Conservation (phyloP, 202 grass and related monocot genomes). For the Carex sylvatica region DNA sequence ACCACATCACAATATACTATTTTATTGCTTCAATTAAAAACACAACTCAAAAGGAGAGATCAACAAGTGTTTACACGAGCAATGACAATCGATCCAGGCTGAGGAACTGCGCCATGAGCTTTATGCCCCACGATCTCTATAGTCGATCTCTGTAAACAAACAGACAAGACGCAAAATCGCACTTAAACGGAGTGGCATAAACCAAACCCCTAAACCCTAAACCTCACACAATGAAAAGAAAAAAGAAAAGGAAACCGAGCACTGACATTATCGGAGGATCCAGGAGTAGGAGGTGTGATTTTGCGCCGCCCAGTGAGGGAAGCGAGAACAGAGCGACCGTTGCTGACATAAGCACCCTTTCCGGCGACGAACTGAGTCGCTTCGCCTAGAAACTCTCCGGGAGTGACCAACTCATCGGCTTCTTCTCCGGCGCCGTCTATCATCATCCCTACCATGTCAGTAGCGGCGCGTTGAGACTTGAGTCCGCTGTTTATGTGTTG, state of each 20-base stretch:
- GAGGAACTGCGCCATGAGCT: constrained; percentile 80
- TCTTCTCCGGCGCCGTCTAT: constrained; percentile 31
- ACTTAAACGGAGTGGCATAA: neutral
- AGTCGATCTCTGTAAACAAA: constrained; percentile 55
- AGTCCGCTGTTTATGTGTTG: too few species aligned
- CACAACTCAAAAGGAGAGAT: neutral
- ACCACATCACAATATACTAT: neutral
- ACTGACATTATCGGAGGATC: constrained; percentile 51
- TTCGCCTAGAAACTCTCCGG: constrained; percentile 66
- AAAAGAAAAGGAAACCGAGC: neutral
- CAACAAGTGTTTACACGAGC: constrained; percentile 56
- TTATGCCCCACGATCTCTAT: constrained; percentile 86
- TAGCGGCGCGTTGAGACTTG: neutral
- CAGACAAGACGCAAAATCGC: neutral
- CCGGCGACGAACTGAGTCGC: constrained; percentile 41
- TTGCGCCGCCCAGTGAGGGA: constrained; percentile 69
- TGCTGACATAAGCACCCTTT: constrained; percentile 59
- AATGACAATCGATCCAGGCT: constrained; percentile 72
- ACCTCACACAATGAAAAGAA: neutral
- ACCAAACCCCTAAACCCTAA: neutral
- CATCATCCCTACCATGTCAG: constrained; percentile 50
- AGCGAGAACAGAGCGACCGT: constrained; percentile 61
- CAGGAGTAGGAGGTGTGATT: constrained; percentile 45
- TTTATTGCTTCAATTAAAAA: neutral
- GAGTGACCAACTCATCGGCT: constrained; percentile 50